phyloP scores from a whole-genome alignment of 495 filamentous ascomycete genomes.

The Aspergillus haitiensis region DNA sequence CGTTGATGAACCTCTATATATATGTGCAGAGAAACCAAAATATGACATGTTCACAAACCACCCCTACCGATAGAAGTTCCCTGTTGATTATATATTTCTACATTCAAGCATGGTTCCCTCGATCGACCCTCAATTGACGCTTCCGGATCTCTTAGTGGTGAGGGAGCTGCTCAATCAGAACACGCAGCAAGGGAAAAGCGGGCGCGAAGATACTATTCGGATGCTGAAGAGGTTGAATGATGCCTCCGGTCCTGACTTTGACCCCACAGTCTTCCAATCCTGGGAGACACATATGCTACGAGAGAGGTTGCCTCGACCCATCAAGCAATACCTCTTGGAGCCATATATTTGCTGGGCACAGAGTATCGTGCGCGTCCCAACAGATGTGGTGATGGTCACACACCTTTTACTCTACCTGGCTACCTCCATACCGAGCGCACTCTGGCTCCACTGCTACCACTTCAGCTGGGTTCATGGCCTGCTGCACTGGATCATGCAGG shows the following conservation, averaged over 20 bases:
- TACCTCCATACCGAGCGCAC: slow-evolving; percentile 66
- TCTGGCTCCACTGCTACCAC: slow-evolving; percentile 55
- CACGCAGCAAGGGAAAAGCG: too few species aligned
- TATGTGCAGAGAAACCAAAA: too few species aligned
- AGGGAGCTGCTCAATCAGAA: too few species aligned
- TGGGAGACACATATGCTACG: slow-evolving; percentile 45
- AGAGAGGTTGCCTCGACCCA: slow-evolving; percentile 35
- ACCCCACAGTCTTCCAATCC: slow-evolving; percentile 54
- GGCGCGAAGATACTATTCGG: slow-evolving; percentile 31
- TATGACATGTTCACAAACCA: too few species aligned
- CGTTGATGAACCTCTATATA: too few species aligned
- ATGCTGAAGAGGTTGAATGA: slow-evolving; percentile 56
- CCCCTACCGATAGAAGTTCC: too few species aligned
- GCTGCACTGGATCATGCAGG: slow-evolving; percentile 60
- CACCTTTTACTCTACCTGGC: slow-evolving; percentile 71
- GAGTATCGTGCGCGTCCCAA: slow-evolving; percentile 55
- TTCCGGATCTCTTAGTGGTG: too few species aligned
- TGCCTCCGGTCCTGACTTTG: slow-evolving; percentile 44
- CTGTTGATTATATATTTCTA: too few species aligned
- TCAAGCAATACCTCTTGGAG: slow-evolving; percentile 51
- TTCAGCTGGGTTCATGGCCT: slow-evolving; percentile 68
- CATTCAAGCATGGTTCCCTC: too few species aligned
- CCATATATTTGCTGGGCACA: slow-evolving; percentile 58
- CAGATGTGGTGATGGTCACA: slow-evolving; percentile 74
- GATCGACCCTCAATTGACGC: too few species aligned